These are phyloP conservation scores for Mycena filopes DNA, from an alignment of 768 basidiomycete genomes.

Conservation along the genomic window DNA sequence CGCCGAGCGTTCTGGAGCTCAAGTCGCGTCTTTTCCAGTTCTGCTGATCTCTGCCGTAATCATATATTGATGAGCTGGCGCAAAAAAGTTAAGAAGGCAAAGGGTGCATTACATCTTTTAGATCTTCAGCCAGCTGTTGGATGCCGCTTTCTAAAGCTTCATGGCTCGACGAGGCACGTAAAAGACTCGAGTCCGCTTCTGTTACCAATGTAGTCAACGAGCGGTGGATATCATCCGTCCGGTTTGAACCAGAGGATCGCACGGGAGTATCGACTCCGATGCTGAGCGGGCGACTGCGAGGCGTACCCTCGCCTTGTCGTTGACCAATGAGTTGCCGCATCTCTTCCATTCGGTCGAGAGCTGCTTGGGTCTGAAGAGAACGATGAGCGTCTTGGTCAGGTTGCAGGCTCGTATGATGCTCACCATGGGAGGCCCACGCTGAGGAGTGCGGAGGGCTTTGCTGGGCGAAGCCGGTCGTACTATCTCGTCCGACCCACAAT, in stretches of 20 bases:
- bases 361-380: constrained; percentile 69
- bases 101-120: constrained; percentile 66
- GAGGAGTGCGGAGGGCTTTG: constrained; percentile 61
- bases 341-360: constrained; percentile 83
- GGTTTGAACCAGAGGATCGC: constrained; percentile 35
- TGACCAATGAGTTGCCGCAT: constrained; percentile 80
- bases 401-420: constrained; percentile 24
- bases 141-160: constrained; percentile 65
- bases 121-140: constrained; percentile 57
- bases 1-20: constrained; percentile 78
- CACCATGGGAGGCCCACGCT: constrained; percentile 57
- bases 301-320: constrained; percentile 64
- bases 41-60: constrained; percentile 60
- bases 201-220: constrained; percentile 63
- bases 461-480: constrained; percentile 68
- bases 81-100: background rate
- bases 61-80: background rate
- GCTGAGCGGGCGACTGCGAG: constrained; percentile 59
- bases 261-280: constrained; percentile 46
- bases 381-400: constrained; percentile 8
- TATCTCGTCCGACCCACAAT: constrained; percentile 44
- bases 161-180: constrained; percentile 62
- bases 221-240: constrained; percentile 49
- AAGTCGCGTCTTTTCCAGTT: constrained; percentile 68
- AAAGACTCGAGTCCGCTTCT: constrained; percentile 69